Base-by-base conservation (phyloP, 106 monocot genomes). In the Ottelia alismoides region DNA sequence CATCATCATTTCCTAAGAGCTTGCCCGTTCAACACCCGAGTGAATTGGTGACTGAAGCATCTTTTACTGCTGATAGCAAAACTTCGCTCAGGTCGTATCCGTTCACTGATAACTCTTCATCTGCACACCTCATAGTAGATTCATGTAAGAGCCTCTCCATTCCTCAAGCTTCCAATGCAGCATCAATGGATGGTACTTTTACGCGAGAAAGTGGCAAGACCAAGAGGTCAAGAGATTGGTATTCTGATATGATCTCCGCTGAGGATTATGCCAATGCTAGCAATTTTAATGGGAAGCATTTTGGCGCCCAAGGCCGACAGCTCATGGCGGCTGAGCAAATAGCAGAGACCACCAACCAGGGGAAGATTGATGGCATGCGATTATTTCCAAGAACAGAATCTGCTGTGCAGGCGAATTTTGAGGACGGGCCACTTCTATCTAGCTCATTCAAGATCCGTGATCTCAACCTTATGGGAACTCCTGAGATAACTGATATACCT, bases 391-490 rank as follows among this genome's bases (percentile, higher is more conserved):
- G 64, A 47, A 27, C 19, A 18, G 65, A 71, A 61, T 30, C 48
- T 10, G 74, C 68, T 28, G 23, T 72, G 45, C 6, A 27, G 47
- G 56, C 52, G 10, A 59, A 48, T 11, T 20, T 74, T 24, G 69
- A 76, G 30, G 73, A 71, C 49, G 79, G 68, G 46, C 66, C 64
- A 11, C 31, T 68, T 49, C 29, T 47, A 20, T 17, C 61, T 24
- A 53, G 54, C 22, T 65, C 79, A 20, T 74, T 77, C 47, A 76
- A 71, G 55, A 76, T 72, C 25, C 73, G 69, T 35, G 88, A 89
- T 60, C 88, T 83, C 27, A 83, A 89, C 53, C 79, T 89, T 47
- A 66, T 63, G 40, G 79, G 57, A 57, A 49, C 67, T 46, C 73
- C 73, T 62, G 83, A 80, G 51, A 60, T 71, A 24, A 57, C 58